Conservation (phyloP, 1,284 basidiomycete genomes). For the Ustilago cynodontis region DNA sequence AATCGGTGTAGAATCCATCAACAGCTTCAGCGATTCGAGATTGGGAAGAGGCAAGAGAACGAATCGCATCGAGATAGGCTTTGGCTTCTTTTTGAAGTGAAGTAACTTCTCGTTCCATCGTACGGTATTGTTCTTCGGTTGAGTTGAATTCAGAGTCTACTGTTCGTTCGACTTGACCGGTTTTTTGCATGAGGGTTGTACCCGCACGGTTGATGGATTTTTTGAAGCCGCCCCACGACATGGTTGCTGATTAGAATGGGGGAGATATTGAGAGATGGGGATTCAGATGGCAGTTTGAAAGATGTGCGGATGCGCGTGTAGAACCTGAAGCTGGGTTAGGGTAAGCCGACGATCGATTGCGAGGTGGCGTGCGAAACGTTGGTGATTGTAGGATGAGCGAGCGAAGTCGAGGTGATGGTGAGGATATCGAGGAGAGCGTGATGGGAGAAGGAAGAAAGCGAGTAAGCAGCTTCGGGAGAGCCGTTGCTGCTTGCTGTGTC, state of each 20-base stretch:
- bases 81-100: slow-evolving; percentile 95
- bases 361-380: not conserved
- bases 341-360: not conserved
- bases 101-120: slow-evolving; percentile 75
- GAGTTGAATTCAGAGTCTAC: slow-evolving; percentile 93
- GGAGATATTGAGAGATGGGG: too few species aligned
- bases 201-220: slow-evolving; percentile 93
- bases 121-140: slow-evolving; percentile 89
- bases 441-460: not conserved
- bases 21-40: slow-evolving; percentile 94
- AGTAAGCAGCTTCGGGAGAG: slow-evolving; percentile 7
- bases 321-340: not conserved
- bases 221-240: slow-evolving; percentile 78
- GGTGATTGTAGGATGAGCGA: slow-evolving; percentile 4
- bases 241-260: slow-evolving; percentile 21
- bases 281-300: not conserved
- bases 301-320: too few species aligned
- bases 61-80: slow-evolving; percentile 91
- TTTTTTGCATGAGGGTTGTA: slow-evolving; percentile 81
- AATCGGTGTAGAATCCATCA: slow-evolving; percentile 85
- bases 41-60: slow-evolving; percentile 88
- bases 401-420: not conserved
- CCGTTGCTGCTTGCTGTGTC: not conserved
- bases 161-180: slow-evolving; percentile 95
- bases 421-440: not conserved